A percentile compares a stretch with the other conserved stretches of the same genome.
Conservation (phyloP, 73 alveolate genomes). For the Breviolum minutum region DNA sequence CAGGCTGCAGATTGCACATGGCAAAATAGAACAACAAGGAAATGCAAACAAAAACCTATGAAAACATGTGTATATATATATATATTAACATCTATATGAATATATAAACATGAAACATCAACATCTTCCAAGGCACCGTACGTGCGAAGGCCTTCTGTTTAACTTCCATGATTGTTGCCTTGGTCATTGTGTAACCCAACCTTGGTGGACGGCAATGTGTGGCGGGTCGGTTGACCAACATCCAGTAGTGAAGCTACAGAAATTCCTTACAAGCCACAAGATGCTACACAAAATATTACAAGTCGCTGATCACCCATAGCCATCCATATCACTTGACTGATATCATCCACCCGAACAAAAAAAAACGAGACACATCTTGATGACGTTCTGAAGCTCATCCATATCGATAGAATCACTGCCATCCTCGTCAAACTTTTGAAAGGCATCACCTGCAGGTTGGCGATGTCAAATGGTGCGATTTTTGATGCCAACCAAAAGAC, state of each 20-base stretch:
- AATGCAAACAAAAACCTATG: too few species aligned
- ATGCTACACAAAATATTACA: too few species aligned
- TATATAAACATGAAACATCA: not conserved
- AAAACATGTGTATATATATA: too few species aligned
- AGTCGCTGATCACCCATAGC: not conserved
- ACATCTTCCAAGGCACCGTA: conserved; percentile 22
- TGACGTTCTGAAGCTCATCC: conserved; percentile 71
- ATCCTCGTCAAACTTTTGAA: conserved; percentile 75
- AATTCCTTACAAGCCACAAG: too few species aligned
- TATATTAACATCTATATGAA: too few species aligned
- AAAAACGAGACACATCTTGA: not conserved
- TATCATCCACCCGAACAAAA: not conserved
- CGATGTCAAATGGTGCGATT: too few species aligned
- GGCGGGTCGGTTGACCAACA: too few species aligned
- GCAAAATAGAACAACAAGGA: too few species aligned
- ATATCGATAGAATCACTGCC: conserved; percentile 81
- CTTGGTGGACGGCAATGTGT: too few species aligned
- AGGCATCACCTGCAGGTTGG: conserved; percentile 11
- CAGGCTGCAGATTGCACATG: too few species aligned
- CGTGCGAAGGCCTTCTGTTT: conserved; percentile 65
- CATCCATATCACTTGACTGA: not conserved
- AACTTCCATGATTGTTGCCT: conserved; percentile 53
- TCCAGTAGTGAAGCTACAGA: too few species aligned
- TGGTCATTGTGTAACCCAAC: conserved; percentile 85
- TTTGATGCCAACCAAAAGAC: too few species aligned